Conservation (phyloP, 805 yeast species). For the Ogataea paraovalis region DNA sequence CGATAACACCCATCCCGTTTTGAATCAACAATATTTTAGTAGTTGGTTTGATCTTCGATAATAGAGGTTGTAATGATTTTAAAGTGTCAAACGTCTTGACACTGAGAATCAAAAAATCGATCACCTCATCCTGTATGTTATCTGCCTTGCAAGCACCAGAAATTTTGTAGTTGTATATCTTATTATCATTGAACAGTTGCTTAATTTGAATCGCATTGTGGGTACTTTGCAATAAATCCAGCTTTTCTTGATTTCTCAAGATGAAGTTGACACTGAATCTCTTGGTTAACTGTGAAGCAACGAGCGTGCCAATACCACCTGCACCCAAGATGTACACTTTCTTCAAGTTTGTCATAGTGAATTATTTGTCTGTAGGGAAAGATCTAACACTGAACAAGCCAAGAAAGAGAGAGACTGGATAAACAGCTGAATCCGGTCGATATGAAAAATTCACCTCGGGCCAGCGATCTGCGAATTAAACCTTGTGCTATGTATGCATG, state of each 20-base stretch:
- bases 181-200: conserved; percentile 22
- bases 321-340: conserved; percentile 31
- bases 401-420: too few relatives aligned
- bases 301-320: conserved; percentile 33
- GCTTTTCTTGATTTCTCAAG: conserved; percentile 24
- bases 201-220: conserved; percentile 20
- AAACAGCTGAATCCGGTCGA: too few relatives aligned
- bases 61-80: conserved; percentile 54
- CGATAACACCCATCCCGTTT: conserved; percentile 77
- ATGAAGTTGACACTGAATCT: conserved; percentile 23
- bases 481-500: too few relatives aligned
- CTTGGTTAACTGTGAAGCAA: conserved; percentile 22
- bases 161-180: conserved; percentile 10
- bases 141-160: conserved; percentile 15
- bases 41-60: conserved; percentile 41
- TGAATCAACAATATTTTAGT: conserved; percentile 71
- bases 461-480: too few relatives aligned
- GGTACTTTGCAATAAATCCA: conserved; percentile 15
- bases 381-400: too few relatives aligned
- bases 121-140: conserved; percentile 16
- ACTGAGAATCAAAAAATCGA: conserved; percentile 51
- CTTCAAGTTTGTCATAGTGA: background rate
- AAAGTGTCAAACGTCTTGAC: conserved; percentile 78
- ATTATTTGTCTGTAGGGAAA: too few relatives aligned
- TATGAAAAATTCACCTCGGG: too few relatives aligned